These are phyloP conservation scores for Pythium myriotylum DNA, from an alignment of 352 stramenopile genomes.

Conservation along the genomic window DNA sequence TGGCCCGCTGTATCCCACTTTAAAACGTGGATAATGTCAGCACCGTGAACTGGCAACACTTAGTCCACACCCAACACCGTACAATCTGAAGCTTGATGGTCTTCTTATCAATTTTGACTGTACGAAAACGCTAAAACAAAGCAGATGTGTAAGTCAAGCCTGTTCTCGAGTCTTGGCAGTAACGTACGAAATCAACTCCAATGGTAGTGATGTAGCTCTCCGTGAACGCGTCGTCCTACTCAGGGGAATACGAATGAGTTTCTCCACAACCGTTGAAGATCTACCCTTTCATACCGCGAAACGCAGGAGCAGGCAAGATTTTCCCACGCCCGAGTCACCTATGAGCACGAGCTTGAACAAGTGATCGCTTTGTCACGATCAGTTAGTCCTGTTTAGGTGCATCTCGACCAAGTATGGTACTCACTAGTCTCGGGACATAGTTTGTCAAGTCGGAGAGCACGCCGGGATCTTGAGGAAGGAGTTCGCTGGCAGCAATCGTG, in stretches of 20 bases:
- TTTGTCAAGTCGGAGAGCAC: constrained; percentile 8
- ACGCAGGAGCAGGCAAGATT: constrained; percentile 97
- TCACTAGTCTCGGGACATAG: constrained; percentile 85
- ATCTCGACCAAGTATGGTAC: constrained; percentile 7
- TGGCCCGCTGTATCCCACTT: constrained; percentile 98
- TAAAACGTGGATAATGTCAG: neutral
- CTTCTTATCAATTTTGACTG: constrained; percentile 98
- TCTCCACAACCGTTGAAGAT: neutral
- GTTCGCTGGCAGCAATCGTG: neutral
- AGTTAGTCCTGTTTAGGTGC: neutral
- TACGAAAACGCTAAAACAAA: constrained; percentile 88
- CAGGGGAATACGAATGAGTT: neutral
- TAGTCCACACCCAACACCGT: constrained; percentile 24
- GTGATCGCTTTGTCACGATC: constrained; percentile 71
- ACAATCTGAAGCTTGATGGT: constrained; percentile 98
- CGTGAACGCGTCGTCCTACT: constrained; percentile 96
- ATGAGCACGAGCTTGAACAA: constrained; percentile 99
- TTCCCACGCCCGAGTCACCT: constrained; percentile 97
- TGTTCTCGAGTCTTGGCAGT: neutral
- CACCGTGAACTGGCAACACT: too few species aligned
- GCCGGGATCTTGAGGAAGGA: neutral
- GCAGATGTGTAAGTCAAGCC: neutral
- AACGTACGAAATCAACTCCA: constrained; percentile 93
- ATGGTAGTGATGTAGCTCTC: constrained; percentile 98
- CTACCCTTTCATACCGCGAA: constrained; percentile 87